Conservation (phyloP, 2,329 filamentous ascomycete genomes). For the Chlorencoelia australis region DNA sequence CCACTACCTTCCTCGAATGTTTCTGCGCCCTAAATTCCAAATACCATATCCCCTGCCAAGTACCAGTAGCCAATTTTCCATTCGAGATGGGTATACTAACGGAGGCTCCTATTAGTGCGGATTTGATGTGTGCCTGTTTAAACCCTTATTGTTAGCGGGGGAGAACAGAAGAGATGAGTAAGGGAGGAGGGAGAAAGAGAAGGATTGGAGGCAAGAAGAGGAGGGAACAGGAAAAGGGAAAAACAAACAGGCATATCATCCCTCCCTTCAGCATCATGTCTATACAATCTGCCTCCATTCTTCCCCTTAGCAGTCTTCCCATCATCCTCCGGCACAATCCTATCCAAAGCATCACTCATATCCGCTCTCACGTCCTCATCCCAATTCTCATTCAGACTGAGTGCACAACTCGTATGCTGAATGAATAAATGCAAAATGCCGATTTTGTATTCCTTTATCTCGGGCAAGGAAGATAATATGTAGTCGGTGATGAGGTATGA, state of each 20-base stretch:
- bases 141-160: too few relatives aligned
- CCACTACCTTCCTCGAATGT: slow-evolving; percentile 74
- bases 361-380: slow-evolving; percentile 78
- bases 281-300: slow-evolving; percentile 66
- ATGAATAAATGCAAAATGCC: slow-evolving; percentile 84
- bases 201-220: neutral
- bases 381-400: slow-evolving; percentile 89
- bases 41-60: slow-evolving; percentile 90
- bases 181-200: neutral
- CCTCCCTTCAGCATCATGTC: slow-evolving; percentile 74
- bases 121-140: slow-evolving; percentile 92
- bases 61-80: slow-evolving; percentile 61
- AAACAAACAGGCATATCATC: slow-evolving; percentile 83
- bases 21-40: slow-evolving; percentile 73
- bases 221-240: slow-evolving; percentile 1
- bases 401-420: slow-evolving; percentile 87
- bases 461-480: slow-evolving; percentile 61
- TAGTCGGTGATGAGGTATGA: slow-evolving; percentile 83
- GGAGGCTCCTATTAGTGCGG: slow-evolving; percentile 76
- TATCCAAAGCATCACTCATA: slow-evolving; percentile 83
- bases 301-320: too few relatives aligned
- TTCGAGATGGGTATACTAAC: slow-evolving; percentile 86
- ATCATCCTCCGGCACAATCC: slow-evolving; percentile 71
- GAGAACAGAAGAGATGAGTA: slow-evolving; percentile 2
- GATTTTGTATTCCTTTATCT: slow-evolving; percentile 74